Conservation (phyloP, 2,329 filamentous ascomycete species). For the Byssochlamys sp. region DNA sequence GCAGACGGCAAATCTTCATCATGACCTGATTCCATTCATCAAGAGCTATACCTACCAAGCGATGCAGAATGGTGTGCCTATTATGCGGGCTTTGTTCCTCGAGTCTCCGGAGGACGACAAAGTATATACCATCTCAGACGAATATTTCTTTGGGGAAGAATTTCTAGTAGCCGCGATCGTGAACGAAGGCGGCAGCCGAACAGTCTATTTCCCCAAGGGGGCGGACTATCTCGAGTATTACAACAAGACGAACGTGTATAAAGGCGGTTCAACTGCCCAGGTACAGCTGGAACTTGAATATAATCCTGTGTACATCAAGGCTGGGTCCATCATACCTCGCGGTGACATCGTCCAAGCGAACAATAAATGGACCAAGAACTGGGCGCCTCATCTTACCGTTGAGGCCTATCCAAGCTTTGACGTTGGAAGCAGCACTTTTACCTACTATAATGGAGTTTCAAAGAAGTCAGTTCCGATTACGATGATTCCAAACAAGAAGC, state of each 20-base stretch:
- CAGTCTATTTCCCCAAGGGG: conserved; percentile 23
- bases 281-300: conserved; percentile 13
- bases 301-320: conserved; percentile 24
- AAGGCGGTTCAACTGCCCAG: conserved; percentile 10
- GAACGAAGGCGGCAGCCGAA: conserved; percentile 13
- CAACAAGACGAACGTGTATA: conserved; percentile 18
- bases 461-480: background rate
- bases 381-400: conserved; percentile 20
- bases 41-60: background rate
- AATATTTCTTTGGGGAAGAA: conserved; percentile 1
- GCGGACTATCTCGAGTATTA: conserved; percentile 24
- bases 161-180: conserved; percentile 28
- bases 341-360: conserved; percentile 27
- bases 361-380: conserved; percentile 22
- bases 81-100: background rate
- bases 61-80: background rate
- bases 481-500: background rate
- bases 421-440: conserved; percentile 4
- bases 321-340: conserved; percentile 23
- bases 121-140: background rate
- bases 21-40: background rate
- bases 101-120: background rate
- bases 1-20: background rate
- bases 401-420: conserved; percentile 24
- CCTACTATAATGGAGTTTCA: background rate